phyloP scores from a whole-genome alignment of 139 green algal genomes.

The Trebouxia sp. region DNA sequence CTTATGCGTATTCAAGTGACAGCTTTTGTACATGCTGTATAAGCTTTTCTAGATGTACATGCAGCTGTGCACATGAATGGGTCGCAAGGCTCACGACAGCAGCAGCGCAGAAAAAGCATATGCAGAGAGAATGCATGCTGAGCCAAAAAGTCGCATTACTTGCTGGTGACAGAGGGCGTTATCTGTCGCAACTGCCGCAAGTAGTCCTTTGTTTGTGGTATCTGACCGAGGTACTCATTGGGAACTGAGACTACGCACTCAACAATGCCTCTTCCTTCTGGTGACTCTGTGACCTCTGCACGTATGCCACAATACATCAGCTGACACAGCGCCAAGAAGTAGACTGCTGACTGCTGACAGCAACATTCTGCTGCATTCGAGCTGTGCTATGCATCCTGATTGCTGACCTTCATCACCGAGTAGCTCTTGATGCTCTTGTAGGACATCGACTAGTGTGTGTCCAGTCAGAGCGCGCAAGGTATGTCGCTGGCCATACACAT shows the following conservation, averaged over 20 bases:
- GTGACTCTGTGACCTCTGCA: constrained; percentile 6
- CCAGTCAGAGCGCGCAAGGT: neutral
- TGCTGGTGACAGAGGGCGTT: constrained; percentile 22
- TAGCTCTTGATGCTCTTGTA: constrained; percentile 23
- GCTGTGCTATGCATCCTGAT: neutral
- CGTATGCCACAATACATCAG: neutral
- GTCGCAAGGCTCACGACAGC: too few species aligned
- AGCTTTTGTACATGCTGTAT: too few species aligned
- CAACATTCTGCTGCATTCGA: neutral
- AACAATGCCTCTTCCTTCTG: constrained; percentile 7
- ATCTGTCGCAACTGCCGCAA: constrained; percentile 17
- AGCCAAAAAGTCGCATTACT: constrained; percentile 3
- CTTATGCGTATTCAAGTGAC: too few species aligned
- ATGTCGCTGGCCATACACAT: constrained; percentile 11
- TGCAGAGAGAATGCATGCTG: too few species aligned
- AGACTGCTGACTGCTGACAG: neutral
- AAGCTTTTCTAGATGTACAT: too few species aligned
- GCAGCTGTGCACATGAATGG: too few species aligned
- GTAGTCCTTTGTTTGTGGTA: constrained; percentile 22
- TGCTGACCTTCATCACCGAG: constrained; percentile 12
- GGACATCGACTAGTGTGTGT: constrained; percentile 21
- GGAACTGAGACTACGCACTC: constrained; percentile 12
- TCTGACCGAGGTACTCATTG: constrained; percentile 16
- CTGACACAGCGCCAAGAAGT: neutral
- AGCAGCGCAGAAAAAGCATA: too few species aligned